These are phyloP conservation scores for Solanum gandarillasii DNA, from an alignment of 257 asterid genomes.

Conservation along the genomic window DNA sequence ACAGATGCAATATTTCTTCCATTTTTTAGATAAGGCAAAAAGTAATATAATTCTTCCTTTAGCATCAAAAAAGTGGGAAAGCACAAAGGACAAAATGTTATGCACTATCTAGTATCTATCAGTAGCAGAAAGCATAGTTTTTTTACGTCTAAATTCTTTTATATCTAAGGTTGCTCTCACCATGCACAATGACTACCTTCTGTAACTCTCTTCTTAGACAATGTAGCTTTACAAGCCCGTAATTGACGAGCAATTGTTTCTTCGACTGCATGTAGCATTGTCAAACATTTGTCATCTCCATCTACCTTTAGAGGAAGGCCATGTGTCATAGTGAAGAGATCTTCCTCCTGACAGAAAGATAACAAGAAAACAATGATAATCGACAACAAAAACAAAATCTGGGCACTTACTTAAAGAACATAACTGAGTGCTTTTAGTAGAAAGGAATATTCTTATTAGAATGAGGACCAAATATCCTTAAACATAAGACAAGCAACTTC, in stretches of 20 bases:
- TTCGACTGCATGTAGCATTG: conserved; percentile 83
- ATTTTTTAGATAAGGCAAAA: neutral
- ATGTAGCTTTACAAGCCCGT: conserved; percentile 81
- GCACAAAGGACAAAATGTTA: neutral
- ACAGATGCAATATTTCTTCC: neutral
- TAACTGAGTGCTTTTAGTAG: neutral
- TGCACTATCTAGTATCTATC: neutral
- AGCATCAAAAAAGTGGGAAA: neutral
- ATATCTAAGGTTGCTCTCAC: conserved; percentile 7
- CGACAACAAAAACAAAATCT: neutral
- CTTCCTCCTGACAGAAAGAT: conserved; percentile 62
- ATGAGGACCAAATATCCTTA: neutral
- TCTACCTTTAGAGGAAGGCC: conserved; percentile 80
- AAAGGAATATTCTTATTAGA: neutral
- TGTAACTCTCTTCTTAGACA: conserved; percentile 40
- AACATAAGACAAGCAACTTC: neutral
- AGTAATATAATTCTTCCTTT: neutral
- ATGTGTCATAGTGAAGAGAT: conserved; percentile 82
- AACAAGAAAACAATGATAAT: neutral
- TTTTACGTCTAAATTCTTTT: neutral
- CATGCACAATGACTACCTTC: conserved; percentile 50
- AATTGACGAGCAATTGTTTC: conserved; percentile 87
- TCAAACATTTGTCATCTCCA: conserved; percentile 92
- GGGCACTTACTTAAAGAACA: neutral
- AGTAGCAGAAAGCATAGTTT: conserved; percentile 4